Evolutionary conservation across 2,329 filamentous ascomycete species (phyloP).

Genomic region (Diplodia intermedia): DNA sequence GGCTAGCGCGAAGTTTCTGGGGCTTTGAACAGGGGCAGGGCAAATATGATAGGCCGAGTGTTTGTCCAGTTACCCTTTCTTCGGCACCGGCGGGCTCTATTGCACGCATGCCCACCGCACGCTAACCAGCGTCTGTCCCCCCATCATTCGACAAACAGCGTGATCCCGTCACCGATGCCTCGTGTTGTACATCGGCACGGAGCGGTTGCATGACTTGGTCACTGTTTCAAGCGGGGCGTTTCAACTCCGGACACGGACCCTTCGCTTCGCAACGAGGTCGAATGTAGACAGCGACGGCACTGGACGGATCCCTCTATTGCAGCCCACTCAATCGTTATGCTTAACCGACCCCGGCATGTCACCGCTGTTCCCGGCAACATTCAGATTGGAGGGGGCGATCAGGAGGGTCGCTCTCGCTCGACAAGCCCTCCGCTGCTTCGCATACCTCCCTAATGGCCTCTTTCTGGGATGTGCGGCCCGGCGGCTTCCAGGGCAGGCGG

Average conservation of each 20-base stretch:
- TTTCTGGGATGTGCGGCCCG: constrained; percentile 28
- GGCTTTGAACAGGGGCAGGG: too few relatives aligned
- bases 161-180: constrained; percentile 1
- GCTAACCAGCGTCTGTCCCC: too few relatives aligned
- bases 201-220: constrained; percentile 5
- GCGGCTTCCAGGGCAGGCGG: constrained; percentile 6
- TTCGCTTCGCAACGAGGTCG: constrained; percentile 10
- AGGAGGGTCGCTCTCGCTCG: constrained; percentile 6
- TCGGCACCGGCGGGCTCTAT: not conserved
- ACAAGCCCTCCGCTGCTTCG: constrained; percentile 2
- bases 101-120: not conserved
- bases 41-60: not conserved
- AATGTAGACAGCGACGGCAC: not conserved
- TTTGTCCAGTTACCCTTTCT: not conserved
- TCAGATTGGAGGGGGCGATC: constrained; percentile 21
- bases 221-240: constrained; percentile 24
- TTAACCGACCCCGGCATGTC: constrained; percentile 12
- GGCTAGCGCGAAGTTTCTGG: not conserved
- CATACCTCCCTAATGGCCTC: not conserved
- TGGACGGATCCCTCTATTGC: constrained; percentile 8
- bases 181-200: constrained; percentile 2
- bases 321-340: constrained; percentile 22
- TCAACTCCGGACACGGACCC: constrained; percentile 17
- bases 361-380: not conserved
- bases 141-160: constrained; percentile 2